Conservation (phyloP, 352 stramenopile genomes). For the Pythium scleroteichum region DNA sequence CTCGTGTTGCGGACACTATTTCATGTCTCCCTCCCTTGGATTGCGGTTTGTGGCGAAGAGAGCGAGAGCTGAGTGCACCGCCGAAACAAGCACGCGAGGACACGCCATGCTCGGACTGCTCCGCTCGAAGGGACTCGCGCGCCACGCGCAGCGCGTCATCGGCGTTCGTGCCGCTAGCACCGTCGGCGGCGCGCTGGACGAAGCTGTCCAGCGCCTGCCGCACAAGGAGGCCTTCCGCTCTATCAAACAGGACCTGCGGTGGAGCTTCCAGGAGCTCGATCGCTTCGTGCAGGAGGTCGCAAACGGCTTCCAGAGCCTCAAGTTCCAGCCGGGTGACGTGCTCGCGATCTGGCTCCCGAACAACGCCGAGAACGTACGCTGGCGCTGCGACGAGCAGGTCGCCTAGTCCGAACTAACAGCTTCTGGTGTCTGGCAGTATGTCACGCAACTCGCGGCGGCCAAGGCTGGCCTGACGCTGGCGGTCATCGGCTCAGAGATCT, state of each 20-base stretch:
- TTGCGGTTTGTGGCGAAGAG: constrained; percentile 47
- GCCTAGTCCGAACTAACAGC: neutral
- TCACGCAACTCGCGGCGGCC: constrained; percentile 83
- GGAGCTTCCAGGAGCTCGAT: constrained; percentile 86
- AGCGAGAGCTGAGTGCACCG: constrained; percentile 26
- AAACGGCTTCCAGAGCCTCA: constrained; percentile 73
- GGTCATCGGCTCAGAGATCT: constrained; percentile 77
- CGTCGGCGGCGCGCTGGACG: constrained; percentile 68
- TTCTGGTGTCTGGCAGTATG: constrained; percentile 32
- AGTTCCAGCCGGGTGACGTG: constrained; percentile 73
- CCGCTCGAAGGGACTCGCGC: constrained; percentile 55
- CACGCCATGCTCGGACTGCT: constrained; percentile 63
- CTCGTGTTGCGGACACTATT: constrained; percentile 21
- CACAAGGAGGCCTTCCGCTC: constrained; percentile 87
- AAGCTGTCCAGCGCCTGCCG: constrained; percentile 71
- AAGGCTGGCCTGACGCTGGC: constrained; percentile 83
- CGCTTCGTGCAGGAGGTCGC: constrained; percentile 71
- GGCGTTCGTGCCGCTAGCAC: constrained; percentile 55
- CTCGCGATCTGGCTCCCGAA: constrained; percentile 86
- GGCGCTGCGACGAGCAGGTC: too few species aligned
- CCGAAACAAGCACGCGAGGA: constrained; percentile 18
- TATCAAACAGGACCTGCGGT: constrained; percentile 83
- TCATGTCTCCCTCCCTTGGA: constrained; percentile 14
- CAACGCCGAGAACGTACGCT: constrained; percentile 69
- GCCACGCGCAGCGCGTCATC: constrained; percentile 32